These are phyloP conservation scores for Fusarium caatingaense DNA, from an alignment of 2,329 filamentous ascomycete species.

Conservation along the genomic window DNA sequence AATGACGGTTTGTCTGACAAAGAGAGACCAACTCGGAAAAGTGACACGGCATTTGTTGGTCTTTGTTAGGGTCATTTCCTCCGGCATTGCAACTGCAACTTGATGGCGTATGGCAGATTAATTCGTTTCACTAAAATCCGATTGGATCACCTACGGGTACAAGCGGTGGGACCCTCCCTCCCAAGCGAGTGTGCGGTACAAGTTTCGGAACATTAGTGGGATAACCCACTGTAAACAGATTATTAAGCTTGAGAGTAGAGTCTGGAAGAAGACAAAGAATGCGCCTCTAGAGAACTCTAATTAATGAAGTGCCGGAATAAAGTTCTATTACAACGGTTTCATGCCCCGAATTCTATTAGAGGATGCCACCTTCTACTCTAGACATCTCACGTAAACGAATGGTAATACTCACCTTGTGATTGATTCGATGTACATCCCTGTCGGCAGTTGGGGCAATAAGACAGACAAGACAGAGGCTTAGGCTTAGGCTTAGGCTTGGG, in stretches of 20 bases:
- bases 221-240: conserved; percentile 10
- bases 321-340: conserved; percentile 3
- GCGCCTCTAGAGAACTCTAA: neutral
- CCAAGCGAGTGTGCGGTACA: neutral
- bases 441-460: conserved; percentile 31
- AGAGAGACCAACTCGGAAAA: neutral
- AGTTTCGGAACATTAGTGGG: conserved; percentile 28
- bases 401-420: neutral
- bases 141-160: conserved; percentile 14
- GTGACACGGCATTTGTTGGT: conserved; percentile 13
- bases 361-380: conserved; percentile 32
- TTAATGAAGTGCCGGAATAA: neutral
- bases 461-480: neutral
- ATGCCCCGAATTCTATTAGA: conserved; percentile 7
- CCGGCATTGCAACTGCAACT: conserved; percentile 16
- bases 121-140: conserved; percentile 27
- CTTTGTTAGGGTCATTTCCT: neutral
- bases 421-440: conserved; percentile 23
- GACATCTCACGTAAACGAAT: conserved; percentile 29
- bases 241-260: too few species aligned
- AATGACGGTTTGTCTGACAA: too few species aligned
- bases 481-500: neutral
- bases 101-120: conserved; percentile 3
- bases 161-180: conserved; percentile 10
- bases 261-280: neutral